These are phyloP conservation scores for Ottelia alismoides DNA, from an alignment of 106 monocot genomes.

Conservation along the genomic window DNA sequence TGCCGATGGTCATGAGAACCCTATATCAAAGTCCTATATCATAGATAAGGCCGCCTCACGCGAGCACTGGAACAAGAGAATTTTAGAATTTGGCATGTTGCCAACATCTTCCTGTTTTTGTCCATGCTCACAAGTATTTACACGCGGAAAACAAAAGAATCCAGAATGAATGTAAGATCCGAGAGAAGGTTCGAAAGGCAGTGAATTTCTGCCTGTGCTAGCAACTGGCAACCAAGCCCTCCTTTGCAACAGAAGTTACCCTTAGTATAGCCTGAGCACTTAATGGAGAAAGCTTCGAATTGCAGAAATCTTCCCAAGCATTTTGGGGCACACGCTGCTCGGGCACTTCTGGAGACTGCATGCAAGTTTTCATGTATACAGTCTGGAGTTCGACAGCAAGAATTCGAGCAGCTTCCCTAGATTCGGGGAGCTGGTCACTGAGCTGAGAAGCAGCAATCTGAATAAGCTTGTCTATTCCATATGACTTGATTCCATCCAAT, in stretches of 20 bases:
- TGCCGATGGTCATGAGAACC: too few relatives aligned
- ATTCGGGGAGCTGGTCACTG: conserved; percentile 87
- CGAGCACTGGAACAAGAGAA: too few relatives aligned
- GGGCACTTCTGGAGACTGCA: not conserved
- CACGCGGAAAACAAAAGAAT: too few relatives aligned
- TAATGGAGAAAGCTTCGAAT: conserved; percentile 15
- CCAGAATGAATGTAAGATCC: too few relatives aligned
- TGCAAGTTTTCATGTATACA: conserved; percentile 4
- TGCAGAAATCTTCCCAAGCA: conserved; percentile 19
- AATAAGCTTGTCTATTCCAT: conserved; percentile 79
- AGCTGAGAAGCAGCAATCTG: conserved; percentile 80
- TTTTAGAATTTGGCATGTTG: too few relatives aligned
- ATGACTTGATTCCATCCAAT: conserved; percentile 61
- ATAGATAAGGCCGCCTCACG: too few relatives aligned
- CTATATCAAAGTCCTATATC: too few relatives aligned
- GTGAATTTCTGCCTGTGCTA: too few relatives aligned
- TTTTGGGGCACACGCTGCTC: not conserved
- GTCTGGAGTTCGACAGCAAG: conserved; percentile 10
- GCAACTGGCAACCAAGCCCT: conserved; percentile 2
- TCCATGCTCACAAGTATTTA: too few relatives aligned
- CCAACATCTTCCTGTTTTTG: too few relatives aligned
- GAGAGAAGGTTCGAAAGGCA: too few relatives aligned
- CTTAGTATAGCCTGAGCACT: conserved; percentile 23
- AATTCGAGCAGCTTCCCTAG: conserved; percentile 79
- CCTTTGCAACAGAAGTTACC: conserved; percentile 8